A percentile compares a stretch with the other conserved stretches of the same genome.
Conservation (phyloP, 805 yeast species). For the Monosporozyma servazzii region DNA sequence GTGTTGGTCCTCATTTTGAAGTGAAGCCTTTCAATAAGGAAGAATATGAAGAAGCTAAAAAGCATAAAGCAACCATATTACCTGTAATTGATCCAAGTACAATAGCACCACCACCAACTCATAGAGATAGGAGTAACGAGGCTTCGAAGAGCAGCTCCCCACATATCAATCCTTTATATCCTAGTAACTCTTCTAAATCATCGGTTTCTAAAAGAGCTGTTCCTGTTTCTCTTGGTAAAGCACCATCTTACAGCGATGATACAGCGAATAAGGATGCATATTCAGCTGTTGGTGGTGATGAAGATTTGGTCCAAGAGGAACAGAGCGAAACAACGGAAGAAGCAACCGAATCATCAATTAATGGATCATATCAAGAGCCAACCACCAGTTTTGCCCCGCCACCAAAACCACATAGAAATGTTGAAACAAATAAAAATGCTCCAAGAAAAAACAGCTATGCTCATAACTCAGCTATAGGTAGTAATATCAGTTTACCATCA, state of each 20-base stretch:
- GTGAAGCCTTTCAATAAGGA: slow-evolving; percentile 17
- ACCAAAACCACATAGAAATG: slow-evolving; percentile 27
- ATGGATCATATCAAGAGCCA: slow-evolving; percentile 23
- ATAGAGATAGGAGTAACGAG: slow-evolving; percentile 15
- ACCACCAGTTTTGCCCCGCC: slow-evolving; percentile 36
- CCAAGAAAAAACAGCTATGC: background rate
- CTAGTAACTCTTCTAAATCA: background rate
- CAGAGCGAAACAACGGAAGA: slow-evolving; percentile 24
- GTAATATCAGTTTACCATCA: background rate
- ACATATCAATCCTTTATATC: background rate
- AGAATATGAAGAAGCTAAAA: slow-evolving; percentile 9
- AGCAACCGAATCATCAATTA: slow-evolving; percentile 9
- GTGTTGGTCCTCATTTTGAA: slow-evolving; percentile 8
- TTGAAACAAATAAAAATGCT: background rate
- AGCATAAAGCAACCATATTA: slow-evolving; percentile 6
- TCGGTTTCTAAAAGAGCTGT: background rate
- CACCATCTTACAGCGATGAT: background rate
- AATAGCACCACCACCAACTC: slow-evolving; percentile 27
- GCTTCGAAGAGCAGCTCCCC: background rate
- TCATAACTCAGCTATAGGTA: background rate
- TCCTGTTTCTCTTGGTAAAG: background rate
- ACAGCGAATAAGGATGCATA: background rate
- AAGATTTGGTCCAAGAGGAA: background rate
- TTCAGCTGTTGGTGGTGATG: background rate
- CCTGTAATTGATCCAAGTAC: slow-evolving; percentile 11